These are phyloP conservation scores for Nothophaeocryptopus gaeumannii DNA, from an alignment of 2,329 filamentous ascomycete genomes.

Conservation along the genomic window DNA sequence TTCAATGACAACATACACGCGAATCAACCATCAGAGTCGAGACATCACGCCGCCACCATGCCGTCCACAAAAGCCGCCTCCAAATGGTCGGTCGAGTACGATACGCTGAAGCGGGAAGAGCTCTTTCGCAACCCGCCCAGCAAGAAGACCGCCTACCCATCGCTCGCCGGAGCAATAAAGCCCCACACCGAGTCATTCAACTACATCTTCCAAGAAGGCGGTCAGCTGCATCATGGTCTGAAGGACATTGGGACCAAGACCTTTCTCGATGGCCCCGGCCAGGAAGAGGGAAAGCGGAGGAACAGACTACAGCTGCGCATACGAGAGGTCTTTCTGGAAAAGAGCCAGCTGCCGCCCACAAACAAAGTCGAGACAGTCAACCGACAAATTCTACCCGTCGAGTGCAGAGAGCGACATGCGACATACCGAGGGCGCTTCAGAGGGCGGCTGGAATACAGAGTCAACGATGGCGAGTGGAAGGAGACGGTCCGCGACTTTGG, in stretches of 20 bases:
- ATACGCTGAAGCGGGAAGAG: conserved; percentile 79
- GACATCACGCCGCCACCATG: conserved; percentile 23
- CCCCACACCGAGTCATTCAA: conserved; percentile 98
- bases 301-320: conserved; percentile 78
- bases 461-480: conserved; percentile 82
- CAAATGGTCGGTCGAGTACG: conserved; percentile 79
- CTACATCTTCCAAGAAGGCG: conserved; percentile 72
- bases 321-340: conserved; percentile 78
- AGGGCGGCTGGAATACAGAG: conserved; percentile 75
- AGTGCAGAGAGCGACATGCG: conserved; percentile 89
- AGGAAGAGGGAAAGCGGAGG: conserved; percentile 48
- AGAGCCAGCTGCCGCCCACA: conserved; percentile 70
- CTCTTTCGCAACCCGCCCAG: conserved; percentile 86
- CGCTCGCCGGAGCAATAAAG: conserved; percentile 77
- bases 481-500: conserved; percentile 84
- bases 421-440: conserved; percentile 86
- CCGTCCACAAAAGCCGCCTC: conserved; percentile 36
- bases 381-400: conserved; percentile 82
- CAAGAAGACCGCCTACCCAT: conserved; percentile 83
- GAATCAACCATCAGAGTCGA: no score
- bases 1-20: no score
- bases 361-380: conserved; percentile 80
- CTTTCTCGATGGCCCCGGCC: conserved; percentile 70
- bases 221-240: conserved; percentile 70
- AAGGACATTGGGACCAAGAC: conserved; percentile 87